Evolutionary conservation across 1,284 basidiomycete species (phyloP).

Genomic region (Ganoderma leucocontextum): DNA sequence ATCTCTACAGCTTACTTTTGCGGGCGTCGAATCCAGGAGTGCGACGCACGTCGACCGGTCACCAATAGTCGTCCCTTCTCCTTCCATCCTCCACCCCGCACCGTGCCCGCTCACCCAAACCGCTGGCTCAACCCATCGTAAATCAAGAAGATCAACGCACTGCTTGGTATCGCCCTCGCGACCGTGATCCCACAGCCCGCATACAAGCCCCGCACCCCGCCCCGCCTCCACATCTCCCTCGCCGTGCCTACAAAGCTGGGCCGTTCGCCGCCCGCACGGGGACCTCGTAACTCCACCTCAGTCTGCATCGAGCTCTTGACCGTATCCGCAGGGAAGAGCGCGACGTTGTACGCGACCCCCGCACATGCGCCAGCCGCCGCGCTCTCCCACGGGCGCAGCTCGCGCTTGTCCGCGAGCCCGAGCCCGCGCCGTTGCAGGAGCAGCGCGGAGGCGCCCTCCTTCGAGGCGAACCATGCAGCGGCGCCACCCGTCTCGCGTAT

Average conservation of each 20-base stretch:
- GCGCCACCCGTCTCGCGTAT: conserved; percentile 90
- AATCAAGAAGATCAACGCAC: conserved; percentile 91
- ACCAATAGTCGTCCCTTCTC: background rate
- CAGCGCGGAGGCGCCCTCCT: conserved; percentile 74
- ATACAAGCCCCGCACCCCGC: conserved; percentile 89
- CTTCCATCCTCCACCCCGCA: background rate
- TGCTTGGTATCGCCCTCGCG: conserved; percentile 87
- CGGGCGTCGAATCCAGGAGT: background rate
- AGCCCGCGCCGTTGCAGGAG: conserved; percentile 57
- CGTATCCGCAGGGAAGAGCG: conserved; percentile 92
- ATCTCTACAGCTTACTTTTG: conserved; percentile 15
- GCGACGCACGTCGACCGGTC: background rate
- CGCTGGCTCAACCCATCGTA: conserved; percentile 79
- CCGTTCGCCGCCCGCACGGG: conserved; percentile 47
- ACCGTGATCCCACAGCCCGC: conserved; percentile 97
- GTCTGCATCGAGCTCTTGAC: conserved; percentile 98
- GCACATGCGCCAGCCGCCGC: conserved; percentile 88
- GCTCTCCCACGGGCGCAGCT: conserved; percentile 82
- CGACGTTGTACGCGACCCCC: conserved; percentile 87
- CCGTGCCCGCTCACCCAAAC: conserved; percentile 50
- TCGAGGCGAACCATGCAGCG: conserved; percentile 89
- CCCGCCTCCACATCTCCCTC: conserved; percentile 75
- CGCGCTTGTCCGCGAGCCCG: conserved; percentile 46
- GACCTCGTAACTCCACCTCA: conserved; percentile 81
- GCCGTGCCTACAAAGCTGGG: conserved; percentile 78